Base-by-base conservation (phyloP, 2,329 filamentous ascomycete genomes). In the Cadophora sp. region DNA sequence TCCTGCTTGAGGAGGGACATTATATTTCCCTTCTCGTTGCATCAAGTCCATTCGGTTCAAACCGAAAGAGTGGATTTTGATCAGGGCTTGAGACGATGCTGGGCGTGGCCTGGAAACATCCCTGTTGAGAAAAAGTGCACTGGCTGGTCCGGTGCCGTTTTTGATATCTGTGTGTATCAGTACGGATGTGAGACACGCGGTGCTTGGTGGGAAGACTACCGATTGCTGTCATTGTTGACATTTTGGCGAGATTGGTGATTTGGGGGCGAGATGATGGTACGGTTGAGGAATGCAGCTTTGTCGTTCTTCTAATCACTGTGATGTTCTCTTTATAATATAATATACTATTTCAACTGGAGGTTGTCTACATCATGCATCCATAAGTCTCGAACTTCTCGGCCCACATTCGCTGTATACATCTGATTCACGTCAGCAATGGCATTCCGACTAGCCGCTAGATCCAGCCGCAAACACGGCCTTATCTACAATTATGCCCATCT, bases 11-110 rank as follows among this genome's bases (percentile, higher is more conserved):
- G 91, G 89, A 1, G 91, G 92, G 5, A 94, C 75, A 0, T 91
- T 90, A 76, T 94, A 95, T 62, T 81, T 77, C 58, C 92, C 92
- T 76, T 91, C 86, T 64, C 92, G 89, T 81, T 95, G 92, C 60
- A 92, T 76, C 27, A 93, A 85, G 79, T 95, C 92, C 92, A 94
- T 94, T 65, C 92, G 90, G 81, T 95, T 98, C 65, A 97, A 85
- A 14, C 93, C 93, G 76, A 95, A 95, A 65, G 91, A 91, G 77
- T 91, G 91, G 74, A 97, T 83, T 76, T 90, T 90, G 64, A 98
- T 87, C 93, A 80, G 97, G 87, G 66, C 89, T 86, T 7, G 83
- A 79, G 9, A 82, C 77, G 2, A 84, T 79, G 5, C 74, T 77
- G 26, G 89, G 88, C 71, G 83, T 82, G 4, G 86, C 71, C 81